Evolutionary conservation across 257 asterid species (phyloP).

Genomic region (Lycium ferocissimum): DNA sequence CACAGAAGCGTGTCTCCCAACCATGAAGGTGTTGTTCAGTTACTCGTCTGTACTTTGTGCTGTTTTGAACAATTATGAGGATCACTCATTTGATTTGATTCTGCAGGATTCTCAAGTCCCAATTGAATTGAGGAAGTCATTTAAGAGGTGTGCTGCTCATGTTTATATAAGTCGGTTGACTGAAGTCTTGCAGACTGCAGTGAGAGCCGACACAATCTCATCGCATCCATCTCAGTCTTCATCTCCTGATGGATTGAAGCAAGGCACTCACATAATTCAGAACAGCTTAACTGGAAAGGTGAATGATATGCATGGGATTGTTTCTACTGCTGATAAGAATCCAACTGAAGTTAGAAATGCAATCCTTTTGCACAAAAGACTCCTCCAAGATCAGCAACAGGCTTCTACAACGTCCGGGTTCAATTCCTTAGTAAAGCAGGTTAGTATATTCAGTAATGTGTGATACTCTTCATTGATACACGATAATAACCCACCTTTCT

Average conservation of each 20-base stretch:
- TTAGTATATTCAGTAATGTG: conserved; percentile 31
- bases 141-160: conserved; percentile 74
- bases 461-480: background rate
- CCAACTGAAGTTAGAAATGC: conserved; percentile 56
- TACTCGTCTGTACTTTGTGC: background rate
- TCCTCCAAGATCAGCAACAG: conserved; percentile 60
- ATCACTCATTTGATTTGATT: conserved; percentile 22
- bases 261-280: conserved; percentile 34
- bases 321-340: conserved; percentile 42
- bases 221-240: conserved; percentile 45
- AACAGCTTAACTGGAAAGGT: conserved; percentile 31
- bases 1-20: conserved; percentile 25
- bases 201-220: conserved; percentile 37
- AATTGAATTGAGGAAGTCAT: conserved; percentile 46
- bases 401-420: conserved; percentile 46
- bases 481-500: background rate
- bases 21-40: conserved; percentile 52
- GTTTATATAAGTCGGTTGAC: conserved; percentile 64
- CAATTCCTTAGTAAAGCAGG: conserved; percentile 48
- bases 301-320: conserved; percentile 35
- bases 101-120: conserved; percentile 47
- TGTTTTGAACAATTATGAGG: background rate
- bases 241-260: conserved; percentile 40
- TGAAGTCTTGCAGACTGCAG: conserved; percentile 54
- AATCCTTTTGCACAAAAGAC: conserved; percentile 57